These are phyloP conservation scores for Limnomonas spitsbergensis DNA, from an alignment of 139 green algal genomes.

Conservation along the genomic window DNA sequence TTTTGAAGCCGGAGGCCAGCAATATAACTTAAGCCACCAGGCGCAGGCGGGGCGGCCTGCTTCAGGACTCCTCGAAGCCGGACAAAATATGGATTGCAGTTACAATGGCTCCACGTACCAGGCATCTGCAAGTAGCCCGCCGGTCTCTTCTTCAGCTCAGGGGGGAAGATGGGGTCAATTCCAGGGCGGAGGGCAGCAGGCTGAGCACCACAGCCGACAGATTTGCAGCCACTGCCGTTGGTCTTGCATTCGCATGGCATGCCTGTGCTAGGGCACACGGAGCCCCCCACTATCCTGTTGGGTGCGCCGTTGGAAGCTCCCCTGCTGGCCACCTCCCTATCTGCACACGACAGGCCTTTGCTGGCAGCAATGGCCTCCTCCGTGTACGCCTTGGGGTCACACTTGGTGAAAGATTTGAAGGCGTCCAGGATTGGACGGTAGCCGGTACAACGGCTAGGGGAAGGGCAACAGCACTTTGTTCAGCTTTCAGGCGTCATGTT, in stretches of 20 bases:
- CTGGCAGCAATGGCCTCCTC: slow-evolving; percentile 75
- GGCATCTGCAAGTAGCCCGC: not conserved
- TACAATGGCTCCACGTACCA: not conserved
- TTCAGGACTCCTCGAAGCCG: no score
- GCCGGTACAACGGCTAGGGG: slow-evolving; percentile 83
- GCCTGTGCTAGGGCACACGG: slow-evolving; percentile 76
- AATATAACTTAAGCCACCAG: no score
- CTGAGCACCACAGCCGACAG: not conserved
- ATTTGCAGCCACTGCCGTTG: slow-evolving; percentile 5
- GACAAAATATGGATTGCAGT: no score
- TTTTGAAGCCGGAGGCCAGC: no score
- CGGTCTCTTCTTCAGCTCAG: slow-evolving; percentile 68
- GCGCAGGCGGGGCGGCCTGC: no score
- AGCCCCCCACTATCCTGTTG: not conserved
- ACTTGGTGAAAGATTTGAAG: slow-evolving; percentile 88
- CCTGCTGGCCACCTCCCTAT: not conserved
- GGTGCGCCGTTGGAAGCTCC: not conserved
- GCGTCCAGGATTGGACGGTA: slow-evolving; percentile 96
- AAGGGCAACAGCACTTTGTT: no score
- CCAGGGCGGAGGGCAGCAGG: not conserved
- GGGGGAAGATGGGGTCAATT: slow-evolving; percentile 89
- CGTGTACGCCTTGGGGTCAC: slow-evolving; percentile 61
- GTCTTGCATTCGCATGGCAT: slow-evolving; percentile 70
- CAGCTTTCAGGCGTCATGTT: not conserved
- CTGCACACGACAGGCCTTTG: slow-evolving; percentile 33